Base-by-base conservation (phyloP, 495 filamentous ascomycete species). In the Penicillium manginii region DNA sequence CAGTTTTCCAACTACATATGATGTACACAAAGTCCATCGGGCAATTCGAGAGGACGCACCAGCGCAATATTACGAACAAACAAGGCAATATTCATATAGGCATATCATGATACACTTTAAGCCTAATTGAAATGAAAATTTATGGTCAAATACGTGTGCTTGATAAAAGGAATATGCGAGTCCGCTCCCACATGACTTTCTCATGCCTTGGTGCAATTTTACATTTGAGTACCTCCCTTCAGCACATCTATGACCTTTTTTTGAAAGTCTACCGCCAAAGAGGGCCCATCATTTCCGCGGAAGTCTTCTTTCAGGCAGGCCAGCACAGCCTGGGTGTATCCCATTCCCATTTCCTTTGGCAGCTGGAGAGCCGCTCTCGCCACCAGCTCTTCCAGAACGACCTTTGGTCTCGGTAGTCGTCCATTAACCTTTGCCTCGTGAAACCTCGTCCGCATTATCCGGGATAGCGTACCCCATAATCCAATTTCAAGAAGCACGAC, bases 401-500 rank as follows among this genome's bases (percentile, higher is more conserved):
- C 50, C 14, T 45, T 54, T 22, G 63, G 45, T 31, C 50, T 58
- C 35, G 63, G 59, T n/a, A 65, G 23, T 18, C 32, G 22, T n/a
- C 66, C 60, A 31, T 31, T 64, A 7, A 33, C 37, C 51, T 62
- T 17, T 7, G 54, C 55, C 4, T 66, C 65, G 46, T 35, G 29
- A 22, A 66, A 59, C 2, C 54, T 53, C 21, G 31, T 46, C 18
- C 56, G 59, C 45, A 67, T 54, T 47, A 63, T 31, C 19, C 57
- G 52, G 6, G 60, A 61, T 8, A 67, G 31, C 2, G 66, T 70
- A 51, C 37, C 51, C 75, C 73, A 75, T 2, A 71, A 31, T 6
- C 71, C 75, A 26, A 77, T 76, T 47, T 77, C 75, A 9, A 78
- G 61, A 1, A 78, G 60, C 1, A 74, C 63, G 3, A 78, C 64